Evolutionary conservation across 2,329 filamentous ascomycete genomes (phyloP).

Genomic region (Xylaria sp.): DNA sequence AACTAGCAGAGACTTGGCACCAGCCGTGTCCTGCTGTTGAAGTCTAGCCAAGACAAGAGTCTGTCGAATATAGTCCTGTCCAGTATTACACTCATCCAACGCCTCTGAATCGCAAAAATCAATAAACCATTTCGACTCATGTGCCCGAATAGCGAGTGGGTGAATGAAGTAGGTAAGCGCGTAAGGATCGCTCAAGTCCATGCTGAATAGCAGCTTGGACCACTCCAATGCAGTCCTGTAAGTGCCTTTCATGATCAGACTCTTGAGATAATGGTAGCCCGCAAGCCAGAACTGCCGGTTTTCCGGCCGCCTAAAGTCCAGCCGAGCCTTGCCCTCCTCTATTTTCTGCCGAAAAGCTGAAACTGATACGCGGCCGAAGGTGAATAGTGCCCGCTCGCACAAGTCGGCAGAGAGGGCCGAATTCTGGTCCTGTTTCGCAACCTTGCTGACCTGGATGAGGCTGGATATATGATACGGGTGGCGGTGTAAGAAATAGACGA

Average conservation of each 20-base stretch:
- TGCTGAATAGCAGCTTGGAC: conserved; percentile 78
- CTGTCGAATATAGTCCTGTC: conserved; percentile 69
- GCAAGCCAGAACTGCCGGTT: conserved; percentile 94
- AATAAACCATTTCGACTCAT: conserved; percentile 75
- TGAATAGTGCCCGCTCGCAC: conserved; percentile 87
- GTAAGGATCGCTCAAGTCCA: conserved; percentile 82
- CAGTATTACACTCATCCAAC: conserved; percentile 42
- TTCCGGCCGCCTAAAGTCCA: conserved; percentile 80
- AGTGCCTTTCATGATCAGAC: conserved; percentile 86
- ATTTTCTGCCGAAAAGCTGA: conserved; percentile 79
- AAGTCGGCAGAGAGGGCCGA: conserved; percentile 84
- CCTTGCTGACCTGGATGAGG: conserved; percentile 88
- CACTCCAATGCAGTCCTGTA: conserved; percentile 93
- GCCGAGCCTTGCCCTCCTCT: conserved; percentile 74
- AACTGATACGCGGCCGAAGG: conserved; percentile 85
- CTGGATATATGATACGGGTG: conserved; percentile 92
- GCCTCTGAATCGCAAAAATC: conserved; percentile 60
- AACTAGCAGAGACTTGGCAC: conserved; percentile 66
- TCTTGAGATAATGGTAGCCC: conserved; percentile 84
- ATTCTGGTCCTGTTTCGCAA: conserved; percentile 90
- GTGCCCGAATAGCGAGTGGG: conserved; percentile 78
- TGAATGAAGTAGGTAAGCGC: conserved; percentile 81
- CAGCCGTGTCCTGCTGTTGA: conserved; percentile 66
- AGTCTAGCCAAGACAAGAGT: conserved; percentile 77
- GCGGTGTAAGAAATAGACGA: conserved; percentile 73